Base-by-base conservation (phyloP, 2,329 filamentous ascomycete species). In the Atkinsonella hypoxylon region DNA sequence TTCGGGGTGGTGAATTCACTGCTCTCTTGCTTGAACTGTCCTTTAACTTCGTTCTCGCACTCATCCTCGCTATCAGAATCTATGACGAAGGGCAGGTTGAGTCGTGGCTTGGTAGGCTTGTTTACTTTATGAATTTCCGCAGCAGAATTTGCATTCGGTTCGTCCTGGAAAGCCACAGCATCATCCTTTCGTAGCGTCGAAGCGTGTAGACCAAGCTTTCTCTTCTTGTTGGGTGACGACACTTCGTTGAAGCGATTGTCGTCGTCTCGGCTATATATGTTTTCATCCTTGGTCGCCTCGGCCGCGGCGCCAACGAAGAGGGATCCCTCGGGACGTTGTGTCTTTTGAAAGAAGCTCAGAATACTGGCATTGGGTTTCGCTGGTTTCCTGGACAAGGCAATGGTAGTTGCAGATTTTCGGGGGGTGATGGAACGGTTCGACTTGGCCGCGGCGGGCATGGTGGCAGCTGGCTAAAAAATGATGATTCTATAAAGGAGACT, bases 301-400 rank as follows among this genome's bases (percentile, higher is more conserved):
- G 58, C 48, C 3, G 56, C 42, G 15, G 60, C 55, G n/a, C 63
- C 67, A 0, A 73, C 64, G 56, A 87, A 85, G 10, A 85, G 73
- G 18, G 73, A 70, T 51, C 81, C 70, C 54, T 83, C 74, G 51
- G 76, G 69, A 48, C 77, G 76, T 39, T 79, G 76, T 0, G 78
- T 73, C 61, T 87, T 89, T 60, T 85, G 82, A 62, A 89, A 89
- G 64, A 88, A 89, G 55, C 68, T 87, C 13, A 88, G 67, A 32
- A 89, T 88, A 55, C 82, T 88, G 7, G 74, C 72, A 58, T 87
- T 87, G 0, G 70, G 68, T 39, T 68, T 69, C 18, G 59, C 57
- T 3, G 69, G 60, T 47, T 66, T 69, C 56, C 67, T 69, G n/a
- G 60, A 51, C 4, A 59, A 46, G 26, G 58, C 52, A 2, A 57